These are phyloP conservation scores for Yamadazyma sp. DNA, from an alignment of 805 yeast species.

Conservation along the genomic window DNA sequence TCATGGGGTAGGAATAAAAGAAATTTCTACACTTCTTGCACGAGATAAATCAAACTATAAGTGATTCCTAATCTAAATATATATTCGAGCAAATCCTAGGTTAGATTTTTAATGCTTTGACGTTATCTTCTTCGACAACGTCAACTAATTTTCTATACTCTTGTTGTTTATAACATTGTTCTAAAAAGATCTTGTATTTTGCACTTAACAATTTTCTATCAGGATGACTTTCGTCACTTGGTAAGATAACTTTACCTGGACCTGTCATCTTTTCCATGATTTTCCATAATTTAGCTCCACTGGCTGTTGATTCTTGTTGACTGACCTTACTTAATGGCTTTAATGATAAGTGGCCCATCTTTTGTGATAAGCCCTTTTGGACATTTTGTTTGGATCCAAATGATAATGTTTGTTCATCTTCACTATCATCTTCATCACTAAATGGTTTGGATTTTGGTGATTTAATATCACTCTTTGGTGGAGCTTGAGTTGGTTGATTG, in stretches of 20 bases:
- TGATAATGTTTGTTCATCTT: slow-evolving; percentile 51
- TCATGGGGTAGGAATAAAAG: too few relatives aligned
- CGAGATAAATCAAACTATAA: too few relatives aligned
- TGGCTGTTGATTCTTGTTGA: slow-evolving; percentile 24
- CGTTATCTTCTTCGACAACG: slow-evolving; percentile 31
- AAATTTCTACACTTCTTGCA: too few relatives aligned
- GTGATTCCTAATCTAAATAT: too few relatives aligned
- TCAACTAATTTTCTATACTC: slow-evolving; percentile 72
- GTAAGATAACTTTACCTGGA: slow-evolving; percentile 74
- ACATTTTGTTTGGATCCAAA: slow-evolving; percentile 58
- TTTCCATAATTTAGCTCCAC: slow-evolving; percentile 76
- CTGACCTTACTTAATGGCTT: slow-evolving; percentile 37
- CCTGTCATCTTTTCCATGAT: slow-evolving; percentile 84
- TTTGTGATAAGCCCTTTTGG: slow-evolving; percentile 51
- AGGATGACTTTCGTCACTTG: slow-evolving; percentile 53
- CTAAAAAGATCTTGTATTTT: slow-evolving; percentile 83
- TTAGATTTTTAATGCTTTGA: slow-evolving; percentile 10
- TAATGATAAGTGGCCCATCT: slow-evolving; percentile 33
- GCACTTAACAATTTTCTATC: slow-evolving; percentile 71
- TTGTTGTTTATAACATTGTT: slow-evolving; percentile 80
- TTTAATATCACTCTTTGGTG: slow-evolving; percentile 1
- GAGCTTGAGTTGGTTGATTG: slow-evolving; percentile 24
- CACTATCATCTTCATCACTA: slow-evolving; percentile 26
- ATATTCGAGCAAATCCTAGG: too few relatives aligned
- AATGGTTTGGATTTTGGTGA: slow-evolving; percentile 8